These are phyloP conservation scores for Geranium brycei DNA, from an alignment of 345 rosid genomes.

Conservation along the genomic window DNA sequence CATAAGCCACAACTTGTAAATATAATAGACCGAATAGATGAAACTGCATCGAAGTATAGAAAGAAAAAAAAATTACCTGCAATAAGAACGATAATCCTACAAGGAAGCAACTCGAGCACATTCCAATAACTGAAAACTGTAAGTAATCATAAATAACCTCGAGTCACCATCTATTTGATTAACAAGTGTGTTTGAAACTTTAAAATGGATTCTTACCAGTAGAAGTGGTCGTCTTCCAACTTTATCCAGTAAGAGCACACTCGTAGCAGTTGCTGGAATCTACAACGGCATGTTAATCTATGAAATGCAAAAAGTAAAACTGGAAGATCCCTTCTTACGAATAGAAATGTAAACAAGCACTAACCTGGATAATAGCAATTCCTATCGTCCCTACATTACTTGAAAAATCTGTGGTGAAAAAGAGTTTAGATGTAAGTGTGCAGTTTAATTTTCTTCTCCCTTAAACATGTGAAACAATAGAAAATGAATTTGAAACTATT, in stretches of 20 bases:
- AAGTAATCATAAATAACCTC: neutral
- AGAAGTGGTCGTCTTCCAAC: conserved; percentile 23
- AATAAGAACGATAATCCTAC: conserved; percentile 13
- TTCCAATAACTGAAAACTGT: conserved; percentile 14
- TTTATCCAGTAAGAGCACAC: conserved; percentile 8
- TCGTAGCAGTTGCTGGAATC: conserved; percentile 4
- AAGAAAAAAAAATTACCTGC: conserved; percentile 4
- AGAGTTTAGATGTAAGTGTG: no score
- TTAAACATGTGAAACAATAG: neutral
- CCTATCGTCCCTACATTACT: no score
- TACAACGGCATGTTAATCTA: neutral
- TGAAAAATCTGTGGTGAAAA: neutral
- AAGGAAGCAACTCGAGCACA: conserved; percentile 12
- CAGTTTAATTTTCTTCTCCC: neutral
- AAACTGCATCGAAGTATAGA: neutral
- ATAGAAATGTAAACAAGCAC: no score
- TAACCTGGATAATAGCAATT: no score
- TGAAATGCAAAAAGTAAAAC: no score
- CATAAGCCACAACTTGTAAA: neutral
- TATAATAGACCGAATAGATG: neutral
- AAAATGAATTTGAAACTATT: neutral
- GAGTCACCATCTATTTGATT: neutral
- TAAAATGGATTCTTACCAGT: conserved; percentile 8
- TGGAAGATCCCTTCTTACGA: no score
- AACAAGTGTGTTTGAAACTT: neutral